phyloP scores from a whole-genome alignment of 2,329 filamentous ascomycete species.

The Aspergillus texensis region DNA sequence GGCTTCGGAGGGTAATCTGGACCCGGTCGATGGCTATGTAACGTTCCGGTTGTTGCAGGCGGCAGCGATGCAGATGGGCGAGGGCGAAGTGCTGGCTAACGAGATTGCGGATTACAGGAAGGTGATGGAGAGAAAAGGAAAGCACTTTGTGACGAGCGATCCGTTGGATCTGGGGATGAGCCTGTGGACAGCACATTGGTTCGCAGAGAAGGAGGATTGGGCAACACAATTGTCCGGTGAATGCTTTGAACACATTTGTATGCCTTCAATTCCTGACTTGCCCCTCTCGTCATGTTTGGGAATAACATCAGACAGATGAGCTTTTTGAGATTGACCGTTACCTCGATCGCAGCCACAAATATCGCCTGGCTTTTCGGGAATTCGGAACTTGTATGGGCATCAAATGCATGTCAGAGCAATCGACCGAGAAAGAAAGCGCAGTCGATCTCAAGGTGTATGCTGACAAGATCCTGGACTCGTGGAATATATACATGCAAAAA shows the following conservation, averaged over 20 bases:
- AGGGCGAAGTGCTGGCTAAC: slow-evolving; percentile 41
- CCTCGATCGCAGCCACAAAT: slow-evolving; percentile 36
- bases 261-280: background rate
- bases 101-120: slow-evolving; percentile 58
- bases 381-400: slow-evolving; percentile 58
- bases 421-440: slow-evolving; percentile 37
- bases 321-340: slow-evolving; percentile 40
- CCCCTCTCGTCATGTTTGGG: background rate
- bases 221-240: slow-evolving; percentile 41
- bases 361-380: slow-evolving; percentile 57
- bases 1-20: slow-evolving; percentile 56
- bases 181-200: slow-evolving; percentile 59
- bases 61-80: slow-evolving; percentile 36
- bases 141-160: slow-evolving; percentile 52
- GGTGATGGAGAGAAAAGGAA: slow-evolving; percentile 51
- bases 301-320: slow-evolving; percentile 29
- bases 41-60: slow-evolving; percentile 54
- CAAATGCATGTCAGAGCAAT: slow-evolving; percentile 40
- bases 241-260: slow-evolving; percentile 44
- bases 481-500: slow-evolving; percentile 44
- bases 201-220: slow-evolving; percentile 52
- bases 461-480: slow-evolving; percentile 39
- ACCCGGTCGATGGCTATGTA: slow-evolving; percentile 59
- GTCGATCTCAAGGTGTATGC: slow-evolving; percentile 35
- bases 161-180: slow-evolving; percentile 63